A percentile compares a stretch with the other conserved stretches of the same genome.
phyloP scores from a whole-genome alignment of 176 grass and related monocot species.

The Avena insularis region DNA sequence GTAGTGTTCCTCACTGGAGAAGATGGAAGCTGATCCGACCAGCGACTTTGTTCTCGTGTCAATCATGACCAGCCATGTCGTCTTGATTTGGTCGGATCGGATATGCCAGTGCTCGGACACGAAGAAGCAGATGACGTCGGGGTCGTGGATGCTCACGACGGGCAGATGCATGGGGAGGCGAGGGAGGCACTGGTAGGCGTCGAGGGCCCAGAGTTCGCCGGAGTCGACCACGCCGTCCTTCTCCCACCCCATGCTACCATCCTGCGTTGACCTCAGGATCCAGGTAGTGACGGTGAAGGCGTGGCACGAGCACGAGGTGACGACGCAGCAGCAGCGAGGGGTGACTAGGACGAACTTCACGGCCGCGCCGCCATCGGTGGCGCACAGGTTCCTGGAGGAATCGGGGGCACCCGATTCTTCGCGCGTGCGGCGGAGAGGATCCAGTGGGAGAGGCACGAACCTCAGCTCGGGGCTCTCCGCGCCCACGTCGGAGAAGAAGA shows the following conservation, averaged over 20 bases:
- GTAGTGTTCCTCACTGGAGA: neutral
- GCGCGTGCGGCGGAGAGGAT: neutral
- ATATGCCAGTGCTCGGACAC: neutral
- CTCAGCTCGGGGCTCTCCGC: slow-evolving; percentile 1
- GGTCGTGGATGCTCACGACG: neutral
- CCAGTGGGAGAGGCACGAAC: neutral
- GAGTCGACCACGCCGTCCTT: slow-evolving; percentile 1
- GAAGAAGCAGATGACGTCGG: neutral
- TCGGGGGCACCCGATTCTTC: neutral
- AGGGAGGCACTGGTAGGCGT: neutral
- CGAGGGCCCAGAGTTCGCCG: neutral
- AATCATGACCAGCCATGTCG: neutral
- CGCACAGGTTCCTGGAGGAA: neutral
- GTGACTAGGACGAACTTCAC: neutral
- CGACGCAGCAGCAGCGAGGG: neutral
- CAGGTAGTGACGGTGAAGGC: slow-evolving; percentile 25
- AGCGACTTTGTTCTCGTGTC: neutral
- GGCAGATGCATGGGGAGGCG: neutral
- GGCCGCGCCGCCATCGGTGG: neutral
- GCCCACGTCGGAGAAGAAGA: neutral
- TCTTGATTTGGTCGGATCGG: too few relatives aligned
- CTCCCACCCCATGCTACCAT: neutral
- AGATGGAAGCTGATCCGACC: neutral
- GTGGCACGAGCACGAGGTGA: neutral
- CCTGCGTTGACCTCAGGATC: neutral